Evolutionary conservation across 192 early-diverging fungal genomes (phyloP).

Genomic region (Coemansia umbellata): DNA sequence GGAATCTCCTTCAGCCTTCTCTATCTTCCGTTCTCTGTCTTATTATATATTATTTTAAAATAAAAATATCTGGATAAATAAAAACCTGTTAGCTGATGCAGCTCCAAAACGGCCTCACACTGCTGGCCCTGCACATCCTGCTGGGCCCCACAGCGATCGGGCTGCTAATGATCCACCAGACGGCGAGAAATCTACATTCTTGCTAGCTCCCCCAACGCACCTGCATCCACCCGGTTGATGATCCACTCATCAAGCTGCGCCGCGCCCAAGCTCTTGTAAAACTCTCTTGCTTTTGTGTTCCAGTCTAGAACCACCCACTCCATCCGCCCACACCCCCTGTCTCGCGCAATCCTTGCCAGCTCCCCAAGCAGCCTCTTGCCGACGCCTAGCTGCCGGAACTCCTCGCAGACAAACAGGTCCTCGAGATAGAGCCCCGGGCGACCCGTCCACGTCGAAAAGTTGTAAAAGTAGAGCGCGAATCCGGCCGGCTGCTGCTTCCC

Average conservation of each 20-base stretch:
- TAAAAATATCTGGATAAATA: too few relatives aligned
- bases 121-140: not conserved
- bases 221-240: slow-evolving; percentile 63
- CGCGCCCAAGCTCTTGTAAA: slow-evolving; percentile 73
- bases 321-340: slow-evolving; percentile 67
- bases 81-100: too few relatives aligned
- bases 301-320: slow-evolving; percentile 86
- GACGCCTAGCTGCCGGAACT: slow-evolving; percentile 62
- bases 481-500: slow-evolving; percentile 58
- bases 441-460: slow-evolving; percentile 74
- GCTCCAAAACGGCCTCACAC: too few relatives aligned
- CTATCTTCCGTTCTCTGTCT: too few relatives aligned
- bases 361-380: slow-evolving; percentile 66
- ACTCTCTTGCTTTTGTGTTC: slow-evolving; percentile 76
- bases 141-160: not conserved
- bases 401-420: slow-evolving; percentile 69
- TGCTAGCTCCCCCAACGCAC: slow-evolving; percentile 55
- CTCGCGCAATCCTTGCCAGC: slow-evolving; percentile 61
- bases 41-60: too few relatives aligned
- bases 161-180: not conserved
- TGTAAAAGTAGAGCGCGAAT: slow-evolving; percentile 82
- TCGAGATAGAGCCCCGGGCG: slow-evolving; percentile 81
- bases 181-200: slow-evolving; percentile 14
- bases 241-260: slow-evolving; percentile 70
- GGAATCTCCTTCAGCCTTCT: too few relatives aligned